Percentiles rank a stretch among this genome's conserved stretches.
phyloP scores from a whole-genome alignment of 768 basidiomycete genomes.

The Rhizopogon vulgaris region DNA sequence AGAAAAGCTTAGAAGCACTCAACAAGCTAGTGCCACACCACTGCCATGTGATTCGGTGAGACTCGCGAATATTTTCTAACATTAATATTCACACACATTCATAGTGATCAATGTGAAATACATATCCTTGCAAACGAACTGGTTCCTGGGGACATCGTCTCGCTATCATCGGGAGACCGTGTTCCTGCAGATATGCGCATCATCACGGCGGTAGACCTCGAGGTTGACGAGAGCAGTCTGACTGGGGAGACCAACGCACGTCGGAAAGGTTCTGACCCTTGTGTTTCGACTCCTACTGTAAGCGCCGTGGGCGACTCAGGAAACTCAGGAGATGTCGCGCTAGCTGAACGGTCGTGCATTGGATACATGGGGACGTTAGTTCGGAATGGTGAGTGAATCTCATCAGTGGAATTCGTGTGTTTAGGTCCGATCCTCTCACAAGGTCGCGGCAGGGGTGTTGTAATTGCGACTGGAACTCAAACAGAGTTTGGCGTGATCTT shows the following conservation, averaged over 20 bases:
- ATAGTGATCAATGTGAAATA: conserved; percentile 46
- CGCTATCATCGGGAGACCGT: conserved; percentile 86
- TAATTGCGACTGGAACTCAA: conserved; percentile 77
- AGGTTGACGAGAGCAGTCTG: conserved; percentile 92
- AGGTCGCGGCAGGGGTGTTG: conserved; percentile 82
- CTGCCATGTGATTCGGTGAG: conserved; percentile 77
- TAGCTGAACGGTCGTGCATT: conserved; percentile 83
- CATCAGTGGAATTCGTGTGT: neutral
- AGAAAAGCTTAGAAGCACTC: conserved; percentile 89
- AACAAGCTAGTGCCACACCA: conserved; percentile 98
- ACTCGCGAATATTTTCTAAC: neutral
- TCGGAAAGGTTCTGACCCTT: conserved; percentile 56
- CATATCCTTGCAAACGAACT: conserved; percentile 94
- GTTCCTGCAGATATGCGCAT: conserved; percentile 92
- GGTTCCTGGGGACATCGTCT: conserved; percentile 92
- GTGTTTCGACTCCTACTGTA: conserved; percentile 24
- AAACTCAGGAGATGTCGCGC: conserved; percentile 34
- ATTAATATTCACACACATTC: neutral
- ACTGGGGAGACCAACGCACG: conserved; percentile 90
- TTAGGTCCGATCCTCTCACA: neutral
- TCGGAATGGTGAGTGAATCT: conserved; percentile 59
- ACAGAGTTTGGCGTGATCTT: conserved; percentile 97
- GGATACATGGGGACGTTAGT: conserved; percentile 97
- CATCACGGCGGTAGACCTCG: conserved; percentile 74
- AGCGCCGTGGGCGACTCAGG: neutral